phyloP scores from a whole-genome alignment of 192 early-diverging fungal species.

The Umbelopsis isabellina region DNA sequence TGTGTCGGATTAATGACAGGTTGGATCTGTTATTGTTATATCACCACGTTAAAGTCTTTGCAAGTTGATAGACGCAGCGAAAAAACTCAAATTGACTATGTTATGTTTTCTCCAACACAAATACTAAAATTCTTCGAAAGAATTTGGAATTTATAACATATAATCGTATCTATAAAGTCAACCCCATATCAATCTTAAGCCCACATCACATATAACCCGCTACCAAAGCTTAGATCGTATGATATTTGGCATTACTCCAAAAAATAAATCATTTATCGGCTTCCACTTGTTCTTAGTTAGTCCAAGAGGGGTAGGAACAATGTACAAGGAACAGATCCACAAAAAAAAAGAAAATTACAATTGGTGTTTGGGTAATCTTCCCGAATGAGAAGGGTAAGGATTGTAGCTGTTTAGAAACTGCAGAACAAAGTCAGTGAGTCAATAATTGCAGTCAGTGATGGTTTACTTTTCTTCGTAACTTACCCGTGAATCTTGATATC shows the following conservation, averaged over 20 bases:
- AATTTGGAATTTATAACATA: no score
- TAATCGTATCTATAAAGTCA: no score
- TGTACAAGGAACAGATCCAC: conserved; percentile 16
- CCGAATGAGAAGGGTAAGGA: not conserved
- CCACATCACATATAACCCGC: conserved; percentile 16
- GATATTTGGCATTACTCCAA: not conserved
- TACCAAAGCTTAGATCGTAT: not conserved
- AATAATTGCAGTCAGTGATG: not conserved
- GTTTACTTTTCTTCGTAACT: not conserved
- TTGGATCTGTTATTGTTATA: not conserved
- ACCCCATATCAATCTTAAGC: no score
- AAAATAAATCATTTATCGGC: conserved; percentile 14
- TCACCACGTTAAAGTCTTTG: not conserved
- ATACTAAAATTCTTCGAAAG: no score
- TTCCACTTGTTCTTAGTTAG: conserved; percentile 15
- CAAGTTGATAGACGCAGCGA: no score
- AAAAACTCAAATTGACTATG: no score
- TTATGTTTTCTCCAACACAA: no score
- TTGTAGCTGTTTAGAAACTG: conserved; percentile 16
- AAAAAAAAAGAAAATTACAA: conserved; percentile 16
- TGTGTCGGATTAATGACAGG: conserved; percentile 63
- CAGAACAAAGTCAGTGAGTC: not conserved
- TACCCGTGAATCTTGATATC: conserved; percentile 92
- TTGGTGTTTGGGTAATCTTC: conserved; percentile 11
- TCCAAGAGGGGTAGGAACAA: conserved; percentile 15